Percentiles rank a stretch among this genome's conserved stretches.
Conservation (phyloP, 2,329 filamentous ascomycete genomes). For the Colletotrichum sp. region DNA sequence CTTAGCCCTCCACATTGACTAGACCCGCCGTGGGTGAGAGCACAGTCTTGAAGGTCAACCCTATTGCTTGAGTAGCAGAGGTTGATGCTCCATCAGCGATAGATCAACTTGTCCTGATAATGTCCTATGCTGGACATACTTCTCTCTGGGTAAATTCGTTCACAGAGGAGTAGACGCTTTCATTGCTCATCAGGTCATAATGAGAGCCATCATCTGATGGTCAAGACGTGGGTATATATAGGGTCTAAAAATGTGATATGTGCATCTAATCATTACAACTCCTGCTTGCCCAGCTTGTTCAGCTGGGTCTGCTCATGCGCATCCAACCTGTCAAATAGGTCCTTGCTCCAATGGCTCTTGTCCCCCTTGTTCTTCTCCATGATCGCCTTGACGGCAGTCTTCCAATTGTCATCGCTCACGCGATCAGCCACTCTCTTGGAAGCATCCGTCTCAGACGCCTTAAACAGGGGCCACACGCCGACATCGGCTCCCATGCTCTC, state of each 20-base stretch:
- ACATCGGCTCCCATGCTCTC: conserved; percentile 63
- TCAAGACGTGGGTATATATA: conserved; percentile 7
- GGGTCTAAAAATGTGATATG: not conserved
- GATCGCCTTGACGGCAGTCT: conserved; percentile 8
- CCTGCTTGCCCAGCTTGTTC: conserved; percentile 24
- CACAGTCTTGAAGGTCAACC: not conserved
- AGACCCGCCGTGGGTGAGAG: not conserved
- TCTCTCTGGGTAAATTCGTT: not conserved
- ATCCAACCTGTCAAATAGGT: conserved; percentile 12
- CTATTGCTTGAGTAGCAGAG: not conserved
- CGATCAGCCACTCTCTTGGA: conserved; percentile 16
- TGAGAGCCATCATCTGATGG: not conserved
- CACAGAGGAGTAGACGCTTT: not conserved
- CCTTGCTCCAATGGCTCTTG: conserved; percentile 19
- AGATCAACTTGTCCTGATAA: not conserved
- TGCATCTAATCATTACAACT: conserved; percentile 28
- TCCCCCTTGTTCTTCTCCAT: conserved; percentile 13
- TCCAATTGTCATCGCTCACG: conserved; percentile 18
- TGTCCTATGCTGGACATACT: not conserved
- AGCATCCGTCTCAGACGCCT: conserved; percentile 10
- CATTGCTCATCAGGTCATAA: not conserved
- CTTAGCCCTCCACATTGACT: not conserved
- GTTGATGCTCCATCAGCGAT: not conserved
- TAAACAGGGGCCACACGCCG: conserved; percentile 56
- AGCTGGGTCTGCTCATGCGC: conserved; percentile 18